Evolutionary conservation across 169 alveolate species (phyloP), one percentile per base, ranked within the genome.

Genomic region (Cryptosporidium baileyi): DNA sequence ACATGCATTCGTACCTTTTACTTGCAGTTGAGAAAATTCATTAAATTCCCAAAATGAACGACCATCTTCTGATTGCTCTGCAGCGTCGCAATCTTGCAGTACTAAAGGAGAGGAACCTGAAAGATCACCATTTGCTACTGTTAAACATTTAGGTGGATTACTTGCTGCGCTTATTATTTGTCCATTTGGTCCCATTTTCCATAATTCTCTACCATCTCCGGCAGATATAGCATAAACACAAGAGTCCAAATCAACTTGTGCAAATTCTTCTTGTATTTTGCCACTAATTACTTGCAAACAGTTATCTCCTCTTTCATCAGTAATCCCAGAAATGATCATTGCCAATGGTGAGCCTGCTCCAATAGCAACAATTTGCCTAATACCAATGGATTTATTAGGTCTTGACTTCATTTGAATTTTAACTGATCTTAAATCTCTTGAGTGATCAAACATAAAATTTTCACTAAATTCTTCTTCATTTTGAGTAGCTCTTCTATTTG

Each of bases 281-380:
- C 82, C 82, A 28, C 82, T 65, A 51, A 52, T 19, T 19, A 67
- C 93, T 65, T 94, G 96, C 61, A 95, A 88, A 47, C 97, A 95
- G 93, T 92, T 92, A 30, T 95, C 97, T 9, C 95, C 96, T 22
- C 82, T 89, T 17, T 93, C 92, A 59, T 93, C 93, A 22, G 97
- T 91, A 7, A 94, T 90, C 45, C 97, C 97, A 17, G 96, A 90
- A 32, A 93, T 65, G 9, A 95, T 80, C 93, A 94, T 89, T 44
- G 94, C 89, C 61, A 93, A 62, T 7, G 97, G 97, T 65, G 91
- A 81, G 2, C 97, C 97, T 3, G 94, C 90, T 5, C 97, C 97
- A 45, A 94, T 89, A 6, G 94, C 89, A 63, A 92, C 93, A 8
- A 94, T 89, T 59, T 92, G 94, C 54, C 95, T 90, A 61, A 95